Evolutionary conservation across 306 rosid species (phyloP).

Genomic region (Ormosia emarginata): DNA sequence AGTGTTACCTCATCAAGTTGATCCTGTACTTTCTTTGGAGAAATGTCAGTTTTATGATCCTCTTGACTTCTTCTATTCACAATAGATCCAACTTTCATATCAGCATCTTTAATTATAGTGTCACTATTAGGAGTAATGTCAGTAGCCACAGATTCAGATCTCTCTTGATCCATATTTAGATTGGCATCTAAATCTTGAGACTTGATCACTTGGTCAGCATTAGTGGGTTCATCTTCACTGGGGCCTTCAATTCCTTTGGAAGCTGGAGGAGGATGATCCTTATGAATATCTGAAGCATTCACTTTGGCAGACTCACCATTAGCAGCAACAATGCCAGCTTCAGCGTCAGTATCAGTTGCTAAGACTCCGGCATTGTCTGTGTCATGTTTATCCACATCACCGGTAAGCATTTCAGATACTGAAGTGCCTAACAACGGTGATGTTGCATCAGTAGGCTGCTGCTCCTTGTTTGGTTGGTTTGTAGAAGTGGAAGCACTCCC

Average conservation of each 20-base stretch:
- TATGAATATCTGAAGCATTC: constrained; percentile 41
- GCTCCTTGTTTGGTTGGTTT: constrained; percentile 36
- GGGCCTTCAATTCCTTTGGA: constrained; percentile 41
- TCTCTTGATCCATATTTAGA: constrained; percentile 40
- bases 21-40: constrained; percentile 60
- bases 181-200: constrained; percentile 39
- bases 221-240: constrained; percentile 32
- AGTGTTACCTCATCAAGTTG: constrained; percentile 88
- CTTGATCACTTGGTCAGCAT: constrained; percentile 36
- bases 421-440: constrained; percentile 33
- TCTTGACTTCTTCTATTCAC: constrained; percentile 40
- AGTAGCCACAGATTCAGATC: constrained; percentile 39
- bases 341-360: constrained; percentile 32
- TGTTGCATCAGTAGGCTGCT: constrained; percentile 30
- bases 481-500: constrained; percentile 33
- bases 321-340: constrained; percentile 35
- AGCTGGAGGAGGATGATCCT: constrained; percentile 40
- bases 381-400: constrained; percentile 46
- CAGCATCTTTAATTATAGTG: constrained; percentile 33
- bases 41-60: constrained; percentile 50
- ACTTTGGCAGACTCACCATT: constrained; percentile 42
- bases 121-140: constrained; percentile 37
- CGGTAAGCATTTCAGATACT: constrained; percentile 24
- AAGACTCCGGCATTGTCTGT: constrained; percentile 33
- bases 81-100: constrained; percentile 38